These are phyloP conservation scores for Fusarium praegraminearum DNA, from an alignment of 2,329 filamentous ascomycete species.

Conservation along the genomic window DNA sequence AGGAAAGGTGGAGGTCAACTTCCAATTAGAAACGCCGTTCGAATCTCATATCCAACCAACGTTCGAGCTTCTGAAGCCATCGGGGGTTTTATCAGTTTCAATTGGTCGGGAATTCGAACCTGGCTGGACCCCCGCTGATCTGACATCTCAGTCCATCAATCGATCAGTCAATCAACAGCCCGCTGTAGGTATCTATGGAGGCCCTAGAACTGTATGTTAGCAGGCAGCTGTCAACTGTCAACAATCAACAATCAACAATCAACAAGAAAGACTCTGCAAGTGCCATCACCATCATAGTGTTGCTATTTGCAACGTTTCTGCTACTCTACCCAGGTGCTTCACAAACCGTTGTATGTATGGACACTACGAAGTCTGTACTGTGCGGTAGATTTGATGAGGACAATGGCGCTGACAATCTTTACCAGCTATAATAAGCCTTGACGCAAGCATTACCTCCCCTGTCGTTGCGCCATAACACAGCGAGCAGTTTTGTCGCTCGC, in stretches of 20 bases:
- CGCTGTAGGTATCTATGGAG: slow-evolving; percentile 3
- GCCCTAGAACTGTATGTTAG: slow-evolving; percentile 3
- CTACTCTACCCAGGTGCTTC: slow-evolving; percentile 20
- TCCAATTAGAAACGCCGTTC: slow-evolving; percentile 22
- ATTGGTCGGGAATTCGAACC: slow-evolving; percentile 24
- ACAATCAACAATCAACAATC: slow-evolving; percentile 25
- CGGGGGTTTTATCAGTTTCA: slow-evolving; percentile 3
- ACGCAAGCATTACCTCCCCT: slow-evolving; percentile 43
- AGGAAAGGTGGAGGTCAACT: neutral
- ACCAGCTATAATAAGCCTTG: slow-evolving; percentile 30
- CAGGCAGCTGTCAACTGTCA: slow-evolving; percentile 4
- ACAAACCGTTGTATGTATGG: slow-evolving; percentile 15
- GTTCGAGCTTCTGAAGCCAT: slow-evolving; percentile 14
- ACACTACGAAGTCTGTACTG: neutral
- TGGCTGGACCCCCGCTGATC: slow-evolving; percentile 33
- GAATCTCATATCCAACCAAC: slow-evolving; percentile 31
- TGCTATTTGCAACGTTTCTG: slow-evolving; percentile 7
- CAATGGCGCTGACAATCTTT: slow-evolving; percentile 30
- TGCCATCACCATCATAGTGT: slow-evolving; percentile 11
- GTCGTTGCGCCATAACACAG: slow-evolving; percentile 47
- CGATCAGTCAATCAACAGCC: slow-evolving; percentile 16
- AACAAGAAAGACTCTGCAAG: neutral
- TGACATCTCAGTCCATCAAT: slow-evolving; percentile 32
- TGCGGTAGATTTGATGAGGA: slow-evolving; percentile 10
- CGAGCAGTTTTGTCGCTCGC: slow-evolving; percentile 19